Evolutionary conservation across 1,284 basidiomycete species (phyloP).

Genomic region (Tetrapyrgos nigripes): DNA sequence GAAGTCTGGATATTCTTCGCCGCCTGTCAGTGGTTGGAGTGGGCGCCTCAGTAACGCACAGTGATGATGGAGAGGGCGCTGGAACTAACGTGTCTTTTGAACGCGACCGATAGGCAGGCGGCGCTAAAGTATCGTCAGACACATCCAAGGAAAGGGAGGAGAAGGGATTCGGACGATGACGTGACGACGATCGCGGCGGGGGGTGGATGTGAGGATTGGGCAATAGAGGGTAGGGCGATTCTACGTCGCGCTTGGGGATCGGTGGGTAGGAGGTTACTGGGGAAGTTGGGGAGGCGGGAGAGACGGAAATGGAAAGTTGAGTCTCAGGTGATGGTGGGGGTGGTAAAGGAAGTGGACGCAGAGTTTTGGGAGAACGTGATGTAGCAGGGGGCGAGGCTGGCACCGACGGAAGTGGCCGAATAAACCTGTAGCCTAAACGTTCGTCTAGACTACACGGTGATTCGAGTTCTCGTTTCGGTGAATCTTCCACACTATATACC

Average conservation of each 20-base stretch:
- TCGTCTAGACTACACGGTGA: background rate
- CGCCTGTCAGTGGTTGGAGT: conserved; percentile 32
- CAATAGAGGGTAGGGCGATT: background rate
- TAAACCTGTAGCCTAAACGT: background rate
- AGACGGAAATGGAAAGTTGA: background rate
- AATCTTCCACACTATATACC: background rate
- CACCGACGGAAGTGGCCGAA: background rate
- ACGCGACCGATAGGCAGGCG: background rate
- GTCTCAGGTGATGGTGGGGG: background rate
- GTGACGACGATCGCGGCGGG: background rate
- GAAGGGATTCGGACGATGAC: background rate
- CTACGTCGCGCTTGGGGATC: background rate
- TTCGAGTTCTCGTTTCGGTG: background rate
- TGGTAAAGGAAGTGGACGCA: background rate
- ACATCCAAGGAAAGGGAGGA: background rate
- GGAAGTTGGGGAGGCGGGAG: background rate
- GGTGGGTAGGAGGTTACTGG: background rate
- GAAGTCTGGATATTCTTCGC: conserved; percentile 36
- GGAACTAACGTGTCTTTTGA: background rate
- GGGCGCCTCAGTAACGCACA: conserved; percentile 20
- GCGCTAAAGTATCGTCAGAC: background rate
- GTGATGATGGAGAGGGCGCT: conserved; percentile 9
- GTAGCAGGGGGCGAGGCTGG: background rate
- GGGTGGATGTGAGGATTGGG: background rate
- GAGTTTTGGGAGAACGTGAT: background rate